Evolutionary conservation across 176 grass and related monocot species (phyloP), one percentile per base, ranked within the genome.

Genomic region (Avena sativa): DNA sequence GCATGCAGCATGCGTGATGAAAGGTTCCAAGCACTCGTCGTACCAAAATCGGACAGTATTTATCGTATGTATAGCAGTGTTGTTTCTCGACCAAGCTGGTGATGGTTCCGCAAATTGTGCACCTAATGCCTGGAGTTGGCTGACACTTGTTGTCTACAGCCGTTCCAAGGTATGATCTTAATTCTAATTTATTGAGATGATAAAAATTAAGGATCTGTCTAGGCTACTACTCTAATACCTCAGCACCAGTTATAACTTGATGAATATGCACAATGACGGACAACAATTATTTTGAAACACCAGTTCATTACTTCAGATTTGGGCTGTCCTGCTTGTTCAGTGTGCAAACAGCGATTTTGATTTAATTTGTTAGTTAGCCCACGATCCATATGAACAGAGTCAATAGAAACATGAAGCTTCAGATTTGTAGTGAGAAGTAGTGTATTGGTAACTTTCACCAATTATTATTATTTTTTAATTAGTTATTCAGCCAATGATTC

Each of bases 61-160:
- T n/a, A n/a, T n/a, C n/a, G n/a, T n/a, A n/a, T n/a, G n/a, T n/a
- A n/a, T n/a, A n/a, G n/a, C n/a, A n/a, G n/a, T n/a, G n/a, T n/a
- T n/a, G n/a, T 99, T 96, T 88, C 89, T 99, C 49, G 50, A 96
- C 32, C 76, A 96, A 93, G 97, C 87, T 87, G 50, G 85, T 80
- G 78, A 87, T 15, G 80, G 53, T 69, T 90, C 88, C 82, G 89
- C 88, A 48, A 71, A 81, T 91, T 92, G 81, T 91, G 88, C 92
- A 78, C 78, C 88, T 25, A 82, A 87, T 80, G 88, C 78, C 44
- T 99, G 97, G 97, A 91, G 70, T 78, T 99, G 97, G 97, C 83
- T 94, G 63, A 99, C 97, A 83, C 53, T 93, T 71, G 85, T 96
- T 34, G 67, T 99, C 86, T 96, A 82, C 77, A 94, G 89, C 43